Conservation (phyloP, 345 rosid species). For the Xanthoceras sorbifolium region DNA sequence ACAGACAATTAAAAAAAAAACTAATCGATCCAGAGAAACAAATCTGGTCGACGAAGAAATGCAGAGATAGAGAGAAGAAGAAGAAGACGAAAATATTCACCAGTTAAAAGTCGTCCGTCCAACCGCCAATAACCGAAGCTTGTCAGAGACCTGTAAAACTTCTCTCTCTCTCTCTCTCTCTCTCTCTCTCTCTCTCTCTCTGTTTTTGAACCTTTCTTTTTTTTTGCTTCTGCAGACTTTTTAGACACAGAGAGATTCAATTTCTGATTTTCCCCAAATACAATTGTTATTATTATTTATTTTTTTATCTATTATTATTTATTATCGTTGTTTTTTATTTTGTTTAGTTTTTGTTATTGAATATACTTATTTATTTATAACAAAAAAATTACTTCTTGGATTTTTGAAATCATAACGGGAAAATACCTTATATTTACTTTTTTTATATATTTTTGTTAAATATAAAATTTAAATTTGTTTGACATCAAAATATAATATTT, state of each 20-base stretch:
- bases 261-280: neutral
- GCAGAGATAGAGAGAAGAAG: neutral
- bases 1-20: neutral
- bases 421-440: no score
- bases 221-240: neutral
- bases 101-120: conserved; percentile 1
- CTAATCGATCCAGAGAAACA: conserved; percentile 1
- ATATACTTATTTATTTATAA: no score
- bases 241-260: neutral
- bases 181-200: neutral
- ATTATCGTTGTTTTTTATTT: neutral
- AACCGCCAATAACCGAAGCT: neutral
- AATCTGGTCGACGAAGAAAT: no score
- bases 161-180: neutral
- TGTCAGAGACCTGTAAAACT: conserved; percentile 1
- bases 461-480: no score
- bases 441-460: no score
- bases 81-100: neutral
- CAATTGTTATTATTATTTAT: neutral
- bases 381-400: no score
- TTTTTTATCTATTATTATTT: no score
- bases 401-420: no score
- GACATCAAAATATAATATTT: no score
- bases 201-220: no score
- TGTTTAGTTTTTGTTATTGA: neutral